These are phyloP conservation scores for Conticribra guillardii DNA, from an alignment of 108 stramenopile genomes.

Conservation along the genomic window DNA sequence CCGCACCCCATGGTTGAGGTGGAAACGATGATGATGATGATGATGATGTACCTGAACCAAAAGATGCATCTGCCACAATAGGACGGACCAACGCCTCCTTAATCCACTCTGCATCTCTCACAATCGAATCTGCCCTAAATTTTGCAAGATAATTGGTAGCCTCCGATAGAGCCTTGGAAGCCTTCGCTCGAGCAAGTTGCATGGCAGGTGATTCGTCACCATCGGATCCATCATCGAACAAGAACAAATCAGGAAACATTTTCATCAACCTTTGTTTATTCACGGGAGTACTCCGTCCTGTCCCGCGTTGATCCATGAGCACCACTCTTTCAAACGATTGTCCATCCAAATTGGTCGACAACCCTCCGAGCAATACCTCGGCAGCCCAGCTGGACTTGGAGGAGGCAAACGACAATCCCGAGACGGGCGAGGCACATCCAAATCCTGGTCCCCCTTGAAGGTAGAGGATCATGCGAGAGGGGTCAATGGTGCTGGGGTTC, in stretches of 20 bases:
- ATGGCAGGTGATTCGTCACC: constrained; percentile 5
- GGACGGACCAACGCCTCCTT: constrained; percentile 63
- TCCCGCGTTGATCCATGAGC: constrained; percentile 96
- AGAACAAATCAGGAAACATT: constrained; percentile 80
- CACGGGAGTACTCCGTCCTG: constrained; percentile 82
- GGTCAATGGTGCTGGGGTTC: constrained; percentile 27
- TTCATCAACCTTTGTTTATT: constrained; percentile 74
- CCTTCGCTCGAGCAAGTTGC: constrained; percentile 39
- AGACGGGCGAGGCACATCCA: constrained; percentile 78
- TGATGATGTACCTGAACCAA: not conserved
- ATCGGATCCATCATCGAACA: constrained; percentile 51
- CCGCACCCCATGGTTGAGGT: constrained; percentile 75
- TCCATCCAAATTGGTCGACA: constrained; percentile 38
- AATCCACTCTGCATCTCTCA: constrained; percentile 89
- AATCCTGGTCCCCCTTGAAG: constrained; percentile 94
- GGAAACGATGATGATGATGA: too few species aligned
- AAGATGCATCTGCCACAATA: constrained; percentile 12
- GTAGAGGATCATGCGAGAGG: constrained; percentile 66
- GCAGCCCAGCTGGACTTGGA: constrained; percentile 70
- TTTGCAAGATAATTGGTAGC: constrained; percentile 75
- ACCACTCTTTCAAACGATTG: constrained; percentile 68
- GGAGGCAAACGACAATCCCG: constrained; percentile 50
- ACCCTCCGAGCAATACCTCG: constrained; percentile 55
- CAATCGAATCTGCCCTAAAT: constrained; percentile 92
- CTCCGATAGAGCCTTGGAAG: constrained; percentile 53